Percentiles rank a stretch among this genome's conserved stretches.
phyloP scores from a whole-genome alignment of 2,329 filamentous ascomycete species.

The Lasiodiplodia hormozganensis region DNA sequence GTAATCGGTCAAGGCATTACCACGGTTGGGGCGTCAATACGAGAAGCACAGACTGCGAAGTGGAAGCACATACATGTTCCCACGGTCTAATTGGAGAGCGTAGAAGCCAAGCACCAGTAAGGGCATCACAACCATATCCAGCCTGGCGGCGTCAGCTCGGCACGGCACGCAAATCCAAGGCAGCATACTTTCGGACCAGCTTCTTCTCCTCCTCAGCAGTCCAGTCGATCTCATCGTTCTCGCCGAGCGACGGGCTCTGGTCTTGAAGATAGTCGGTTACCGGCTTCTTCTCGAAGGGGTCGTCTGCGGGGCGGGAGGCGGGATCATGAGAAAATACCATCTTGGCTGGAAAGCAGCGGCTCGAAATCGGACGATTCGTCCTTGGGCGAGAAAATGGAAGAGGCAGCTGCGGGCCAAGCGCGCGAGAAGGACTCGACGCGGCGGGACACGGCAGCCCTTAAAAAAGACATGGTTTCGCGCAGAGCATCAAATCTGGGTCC shows the following conservation, averaged over 20 bases:
- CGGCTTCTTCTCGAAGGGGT: slow-evolving; percentile 13
- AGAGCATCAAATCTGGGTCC: slow-evolving; percentile 5
- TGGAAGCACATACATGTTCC: slow-evolving; percentile 32
- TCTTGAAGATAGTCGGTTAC: slow-evolving; percentile 23
- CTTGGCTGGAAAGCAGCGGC: slow-evolving; percentile 13
- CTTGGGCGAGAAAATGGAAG: slow-evolving; percentile 17
- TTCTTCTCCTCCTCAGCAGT: slow-evolving; percentile 29
- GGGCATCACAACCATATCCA: slow-evolving; percentile 36
- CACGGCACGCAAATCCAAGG: background rate
- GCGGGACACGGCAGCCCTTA: slow-evolving; percentile 11
- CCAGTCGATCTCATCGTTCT: slow-evolving; percentile 30
- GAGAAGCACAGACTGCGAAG: background rate
- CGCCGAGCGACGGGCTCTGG: slow-evolving; percentile 26
- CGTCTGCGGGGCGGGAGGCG: background rate
- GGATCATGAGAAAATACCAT: slow-evolving; percentile 21
- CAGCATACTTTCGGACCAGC: slow-evolving; percentile 29
- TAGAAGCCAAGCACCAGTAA: slow-evolving; percentile 39
- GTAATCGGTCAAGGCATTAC: slow-evolving; percentile 60
- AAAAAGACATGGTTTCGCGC: slow-evolving; percentile 16
- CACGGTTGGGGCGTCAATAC: slow-evolving; percentile 46
- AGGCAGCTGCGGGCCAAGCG: slow-evolving; percentile 15
- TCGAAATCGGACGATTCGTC: slow-evolving; percentile 18
- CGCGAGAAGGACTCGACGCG: slow-evolving; percentile 6
- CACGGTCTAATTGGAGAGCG: slow-evolving; percentile 43
- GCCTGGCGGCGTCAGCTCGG: slow-evolving; percentile 4